phyloP scores from a whole-genome alignment of 176 grass and related monocot genomes.

The Aegilops bicornis region DNA sequence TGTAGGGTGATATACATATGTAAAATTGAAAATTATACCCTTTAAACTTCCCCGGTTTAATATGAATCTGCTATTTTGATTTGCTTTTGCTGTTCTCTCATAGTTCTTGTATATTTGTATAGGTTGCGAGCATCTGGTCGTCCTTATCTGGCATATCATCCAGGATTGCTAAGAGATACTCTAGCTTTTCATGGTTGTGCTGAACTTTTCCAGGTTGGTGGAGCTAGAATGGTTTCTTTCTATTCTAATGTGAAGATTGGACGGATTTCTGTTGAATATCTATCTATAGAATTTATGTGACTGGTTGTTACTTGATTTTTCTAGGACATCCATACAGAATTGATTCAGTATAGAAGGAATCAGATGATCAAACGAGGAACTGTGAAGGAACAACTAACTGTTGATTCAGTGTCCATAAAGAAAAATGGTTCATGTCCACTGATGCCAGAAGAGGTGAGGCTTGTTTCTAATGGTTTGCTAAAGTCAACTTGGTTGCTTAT shows the following conservation, averaged over 20 bases:
- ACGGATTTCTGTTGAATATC: neutral
- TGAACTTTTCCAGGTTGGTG: constrained; percentile 90
- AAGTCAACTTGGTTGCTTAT: constrained; percentile 3
- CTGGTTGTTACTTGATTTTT: constrained; percentile 38
- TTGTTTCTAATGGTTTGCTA: constrained; percentile 7
- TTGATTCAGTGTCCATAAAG: constrained; percentile 92
- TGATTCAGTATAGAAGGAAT: constrained; percentile 93
- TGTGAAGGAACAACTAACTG: constrained; percentile 65
- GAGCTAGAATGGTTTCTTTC: constrained; percentile 21
- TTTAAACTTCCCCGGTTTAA: neutral
- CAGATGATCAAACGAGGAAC: constrained; percentile 83
- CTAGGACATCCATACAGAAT: constrained; percentile 94
- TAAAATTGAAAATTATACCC: constrained; percentile 8
- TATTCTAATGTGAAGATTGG: constrained; percentile 1
- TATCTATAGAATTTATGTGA: constrained; percentile 29
- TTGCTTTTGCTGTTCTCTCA: constrained; percentile 3
- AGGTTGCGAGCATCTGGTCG: constrained; percentile 73
- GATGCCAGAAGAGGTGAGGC: constrained; percentile 93
- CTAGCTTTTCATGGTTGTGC: constrained; percentile 99
- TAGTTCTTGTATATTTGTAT: constrained; percentile 31
- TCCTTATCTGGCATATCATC: constrained; percentile 86
- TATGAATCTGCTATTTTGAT: constrained; percentile 3
- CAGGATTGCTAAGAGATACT: constrained; percentile 84
- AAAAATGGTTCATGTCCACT: constrained; percentile 86
- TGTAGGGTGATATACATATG: neutral